Evolutionary conservation across 805 yeast genomes (phyloP).

Genomic region (Komagataella pastoris): DNA sequence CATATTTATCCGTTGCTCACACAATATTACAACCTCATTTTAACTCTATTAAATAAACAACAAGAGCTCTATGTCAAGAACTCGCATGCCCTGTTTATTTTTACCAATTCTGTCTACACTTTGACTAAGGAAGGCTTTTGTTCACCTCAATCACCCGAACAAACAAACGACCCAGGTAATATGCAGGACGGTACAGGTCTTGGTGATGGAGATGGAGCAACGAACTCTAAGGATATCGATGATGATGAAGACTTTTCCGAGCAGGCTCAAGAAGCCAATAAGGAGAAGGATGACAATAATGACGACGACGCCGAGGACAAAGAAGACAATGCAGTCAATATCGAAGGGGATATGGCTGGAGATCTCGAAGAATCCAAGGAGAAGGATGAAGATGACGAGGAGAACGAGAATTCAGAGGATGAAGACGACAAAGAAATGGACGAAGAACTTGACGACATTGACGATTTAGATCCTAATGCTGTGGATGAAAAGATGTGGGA

Average conservation of each 20-base stretch:
- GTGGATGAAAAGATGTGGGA: conserved; percentile 98
- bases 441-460: conserved; percentile 81
- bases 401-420: conserved; percentile 25
- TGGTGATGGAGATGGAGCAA: conserved; percentile 71
- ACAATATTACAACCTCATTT: conserved; percentile 41
- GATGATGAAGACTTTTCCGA: conserved; percentile 86
- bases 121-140: conserved; percentile 82
- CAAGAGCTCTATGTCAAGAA: conserved; percentile 27
- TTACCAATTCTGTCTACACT: conserved; percentile 40
- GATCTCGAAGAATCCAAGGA: conserved; percentile 69
- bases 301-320: conserved; percentile 55
- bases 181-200: conserved; percentile 88
- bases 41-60: conserved; percentile 4
- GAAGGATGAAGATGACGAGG: conserved; percentile 38
- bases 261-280: conserved; percentile 55
- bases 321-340: conserved; percentile 81
- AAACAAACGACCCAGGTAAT: conserved; percentile 45
- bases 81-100: conserved; percentile 47
- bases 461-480: conserved; percentile 87
- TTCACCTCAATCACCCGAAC: conserved; percentile 70
- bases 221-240: conserved; percentile 72
- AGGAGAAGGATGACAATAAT: conserved; percentile 56
- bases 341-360: conserved; percentile 97
- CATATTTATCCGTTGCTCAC: conserved; percentile 51
- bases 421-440: conserved; percentile 66